Conservation (phyloP, 495 filamentous ascomycete species). For the Darksidea phi region DNA sequence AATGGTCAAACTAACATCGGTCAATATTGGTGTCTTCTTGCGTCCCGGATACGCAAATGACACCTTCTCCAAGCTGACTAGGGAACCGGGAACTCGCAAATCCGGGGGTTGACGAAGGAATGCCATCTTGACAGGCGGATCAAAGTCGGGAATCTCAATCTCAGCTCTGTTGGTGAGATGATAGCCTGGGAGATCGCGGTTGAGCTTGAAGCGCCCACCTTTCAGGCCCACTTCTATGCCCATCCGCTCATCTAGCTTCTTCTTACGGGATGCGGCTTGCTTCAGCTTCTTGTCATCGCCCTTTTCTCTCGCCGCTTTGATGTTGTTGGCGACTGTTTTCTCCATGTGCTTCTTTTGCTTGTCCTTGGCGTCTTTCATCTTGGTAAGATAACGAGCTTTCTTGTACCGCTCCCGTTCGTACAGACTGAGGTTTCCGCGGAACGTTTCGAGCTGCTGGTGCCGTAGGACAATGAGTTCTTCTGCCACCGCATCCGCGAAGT, state of each 20-base stretch:
- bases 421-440: conserved; percentile 66
- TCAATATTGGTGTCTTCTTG: conserved; percentile 46
- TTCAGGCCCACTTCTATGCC: conserved; percentile 69
- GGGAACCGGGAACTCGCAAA: conserved; percentile 68
- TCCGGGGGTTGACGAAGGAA: conserved; percentile 60
- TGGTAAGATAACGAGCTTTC: conserved; percentile 61
- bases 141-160: conserved; percentile 69
- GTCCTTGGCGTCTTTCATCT: conserved; percentile 77
- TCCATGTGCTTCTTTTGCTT: conserved; percentile 74
- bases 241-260: conserved; percentile 76
- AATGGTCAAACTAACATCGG: conserved; percentile 62
- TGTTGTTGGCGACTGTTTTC: conserved; percentile 66
- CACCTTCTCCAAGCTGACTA: conserved; percentile 67
- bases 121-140: conserved; percentile 55
- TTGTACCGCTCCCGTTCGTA: conserved; percentile 68
- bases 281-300: conserved; percentile 78
- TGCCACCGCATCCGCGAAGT: conserved; percentile 68
- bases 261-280: conserved; percentile 74
- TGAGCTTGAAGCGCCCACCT: conserved; percentile 74
- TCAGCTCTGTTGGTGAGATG: conserved; percentile 56
- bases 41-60: conserved; percentile 56
- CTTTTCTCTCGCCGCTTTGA: conserved; percentile 65
- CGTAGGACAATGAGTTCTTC: conserved; percentile 74
- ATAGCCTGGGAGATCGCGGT: conserved; percentile 65
- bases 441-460: conserved; percentile 64